Conservation (phyloP, 1,139 yeast species). For the Zygosaccharomyces sapae region DNA sequence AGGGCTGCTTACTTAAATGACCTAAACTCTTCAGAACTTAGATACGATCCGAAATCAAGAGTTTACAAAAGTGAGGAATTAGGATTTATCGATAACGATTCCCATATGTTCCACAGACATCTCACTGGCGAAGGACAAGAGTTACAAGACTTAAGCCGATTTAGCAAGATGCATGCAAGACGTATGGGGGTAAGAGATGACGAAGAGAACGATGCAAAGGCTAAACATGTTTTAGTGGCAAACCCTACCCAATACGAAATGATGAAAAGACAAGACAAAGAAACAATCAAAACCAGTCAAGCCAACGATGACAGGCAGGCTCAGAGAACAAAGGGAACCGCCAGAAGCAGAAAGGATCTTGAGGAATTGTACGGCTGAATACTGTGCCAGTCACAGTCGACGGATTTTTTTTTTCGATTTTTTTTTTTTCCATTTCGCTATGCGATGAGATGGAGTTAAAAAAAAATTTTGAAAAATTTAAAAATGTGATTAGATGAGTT, state of each 20-base stretch:
- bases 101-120: conserved; percentile 36
- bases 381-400: conserved; percentile 2
- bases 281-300: conserved; percentile 2
- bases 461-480: conserved; percentile 3
- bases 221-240: conserved; percentile 34
- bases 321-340: conserved; percentile 22
- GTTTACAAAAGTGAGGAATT: conserved; percentile 31
- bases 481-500: conserved; percentile 7
- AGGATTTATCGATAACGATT: conserved; percentile 34
- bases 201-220: conserved; percentile 25
- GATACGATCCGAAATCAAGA: conserved; percentile 38
- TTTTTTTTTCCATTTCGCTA: background rate
- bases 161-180: conserved; percentile 28
- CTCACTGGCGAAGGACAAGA: conserved; percentile 35
- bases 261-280: conserved; percentile 12
- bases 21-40: conserved; percentile 25
- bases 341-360: conserved; percentile 19
- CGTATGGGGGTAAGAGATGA: conserved; percentile 29
- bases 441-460: conserved; percentile 6
- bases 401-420: conserved; percentile 2
- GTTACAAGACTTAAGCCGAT: conserved; percentile 24
- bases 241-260: conserved; percentile 36
- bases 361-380: conserved; percentile 26
- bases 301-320: conserved; percentile 20
- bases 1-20: conserved; percentile 35